Conservation (phyloP, 2,329 filamentous ascomycete genomes). For the Chrysosporium queenslandicum region DNA sequence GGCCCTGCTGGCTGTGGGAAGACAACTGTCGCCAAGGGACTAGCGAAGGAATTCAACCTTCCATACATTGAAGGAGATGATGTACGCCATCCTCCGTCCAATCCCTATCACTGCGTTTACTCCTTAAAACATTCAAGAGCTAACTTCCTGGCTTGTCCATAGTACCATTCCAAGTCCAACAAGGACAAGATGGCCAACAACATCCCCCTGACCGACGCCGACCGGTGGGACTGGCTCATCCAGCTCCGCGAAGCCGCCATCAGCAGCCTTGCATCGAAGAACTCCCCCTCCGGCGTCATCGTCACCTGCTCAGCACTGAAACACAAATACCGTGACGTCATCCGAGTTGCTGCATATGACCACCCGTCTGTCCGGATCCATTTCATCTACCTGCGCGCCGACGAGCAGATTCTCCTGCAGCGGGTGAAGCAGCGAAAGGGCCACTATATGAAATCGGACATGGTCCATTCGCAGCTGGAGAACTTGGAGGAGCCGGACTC, state of each 20-base stretch:
- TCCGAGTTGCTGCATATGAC: conserved; percentile 69
- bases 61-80: conserved; percentile 71
- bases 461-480: conserved; percentile 88
- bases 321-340: conserved; percentile 91
- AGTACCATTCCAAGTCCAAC: conserved; percentile 53
- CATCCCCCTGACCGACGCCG: conserved; percentile 76
- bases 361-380: conserved; percentile 65
- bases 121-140: neutral
- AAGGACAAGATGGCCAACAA: conserved; percentile 84
- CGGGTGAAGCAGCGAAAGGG: conserved; percentile 65
- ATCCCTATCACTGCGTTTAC: too few relatives aligned
- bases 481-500: conserved; percentile 80
- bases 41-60: conserved; percentile 53
- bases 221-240: conserved; percentile 96
- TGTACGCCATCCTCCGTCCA: conserved; percentile 41
- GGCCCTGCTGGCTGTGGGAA: conserved; percentile 73
- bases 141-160: conserved; percentile 8
- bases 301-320: conserved; percentile 94
- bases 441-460: conserved; percentile 92
- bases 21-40: conserved; percentile 59
- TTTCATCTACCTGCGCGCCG: conserved; percentile 81
- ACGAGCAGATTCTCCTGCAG: conserved; percentile 62
- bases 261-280: conserved; percentile 39
- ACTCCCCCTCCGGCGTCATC: conserved; percentile 60
- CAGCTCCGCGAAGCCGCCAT: conserved; percentile 56